Evolutionary conservation across 192 early-diverging fungal species (phyloP), one percentile per base, ranked within the genome.

Genomic region (Podila horticola): DNA sequence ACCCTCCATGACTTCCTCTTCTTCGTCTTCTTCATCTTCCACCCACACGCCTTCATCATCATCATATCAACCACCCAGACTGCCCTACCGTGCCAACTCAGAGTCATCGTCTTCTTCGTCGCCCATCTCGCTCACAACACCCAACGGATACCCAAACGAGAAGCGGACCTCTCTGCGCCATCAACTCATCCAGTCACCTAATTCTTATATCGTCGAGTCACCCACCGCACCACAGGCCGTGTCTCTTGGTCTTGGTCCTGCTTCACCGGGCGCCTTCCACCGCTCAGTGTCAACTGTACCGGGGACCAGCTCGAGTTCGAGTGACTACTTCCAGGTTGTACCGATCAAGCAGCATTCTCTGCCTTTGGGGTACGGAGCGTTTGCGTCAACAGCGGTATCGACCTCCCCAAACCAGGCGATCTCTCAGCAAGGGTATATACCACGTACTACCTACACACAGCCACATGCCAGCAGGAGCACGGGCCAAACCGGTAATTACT

Each of bases 151-250:
- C 30, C 59, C 59, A 13, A 20, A 19, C 7, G 59, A 61, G 29
- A 61, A 61, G 30, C 17, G 2, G 4, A 13, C 6, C 22, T 19
- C 30, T 7, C 0, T 30, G 12, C 59, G 11, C 11, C 11, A 28
- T 9, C 20, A 24, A 8, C 20, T 24, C 24, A 55, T 71, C 15
- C 74, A 49, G 0, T 50, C 58, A 12, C 74, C 74, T 20, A 31
- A 59, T 31, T 13, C 48, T 0, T 10, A 71, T 17, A 0, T 33
- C 2, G 45, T 66, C 24, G 67, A 76, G 58, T 34, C 48, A 6
- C 67, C 74, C 8, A 71, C 74, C 22, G 74, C 74, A 13, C 74
- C 74, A 10, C 26, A 24, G 0, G 74, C 74, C 13, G 68, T 77
- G 1, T 68, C 70, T 66, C 57, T 77, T 17, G 74, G 74, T 22